Evolutionary conservation across 805 yeast species (phyloP).

Genomic region (Kuraishia piskuri): DNA sequence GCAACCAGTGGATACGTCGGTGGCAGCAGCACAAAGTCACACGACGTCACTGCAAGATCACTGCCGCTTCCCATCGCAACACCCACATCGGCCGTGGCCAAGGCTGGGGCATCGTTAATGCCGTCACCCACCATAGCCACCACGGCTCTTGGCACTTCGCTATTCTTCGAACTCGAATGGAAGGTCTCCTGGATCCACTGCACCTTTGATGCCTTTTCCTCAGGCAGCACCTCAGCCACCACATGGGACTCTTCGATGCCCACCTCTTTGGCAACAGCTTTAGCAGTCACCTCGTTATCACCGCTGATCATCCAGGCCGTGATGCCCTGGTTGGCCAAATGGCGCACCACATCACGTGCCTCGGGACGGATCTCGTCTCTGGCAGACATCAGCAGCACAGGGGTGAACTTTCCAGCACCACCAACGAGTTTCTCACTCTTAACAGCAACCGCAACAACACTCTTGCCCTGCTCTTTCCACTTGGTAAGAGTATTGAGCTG

Average conservation of each 20-base stretch:
- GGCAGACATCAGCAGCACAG: slow-evolving; percentile 44
- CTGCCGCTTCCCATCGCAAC: slow-evolving; percentile 71
- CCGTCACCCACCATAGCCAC: slow-evolving; percentile 85
- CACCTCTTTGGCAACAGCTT: slow-evolving; percentile 53
- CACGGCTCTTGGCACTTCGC: slow-evolving; percentile 16
- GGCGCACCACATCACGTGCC: slow-evolving; percentile 39
- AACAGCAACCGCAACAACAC: slow-evolving; percentile 49
- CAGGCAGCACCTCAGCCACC: slow-evolving; percentile 66
- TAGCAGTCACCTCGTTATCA: slow-evolving; percentile 60
- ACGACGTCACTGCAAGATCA: slow-evolving; percentile 65
- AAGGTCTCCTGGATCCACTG: slow-evolving; percentile 42
- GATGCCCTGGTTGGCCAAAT: slow-evolving; percentile 31
- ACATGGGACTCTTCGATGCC: slow-evolving; percentile 46
- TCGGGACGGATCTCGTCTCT: slow-evolving; percentile 57
- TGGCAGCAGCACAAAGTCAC: slow-evolving; percentile 61
- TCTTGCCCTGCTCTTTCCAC: slow-evolving; percentile 61
- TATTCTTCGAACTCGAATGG: slow-evolving; percentile 11
- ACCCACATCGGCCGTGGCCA: slow-evolving; percentile 70
- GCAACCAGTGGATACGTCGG: slow-evolving; percentile 41
- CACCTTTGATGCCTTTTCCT: slow-evolving; percentile 57
- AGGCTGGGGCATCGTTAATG: slow-evolving; percentile 75
- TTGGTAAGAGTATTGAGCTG: slow-evolving; percentile 26
- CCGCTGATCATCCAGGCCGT: slow-evolving; percentile 75
- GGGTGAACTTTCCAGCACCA: slow-evolving; percentile 22
- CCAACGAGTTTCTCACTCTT: slow-evolving; percentile 19